Base-by-base conservation (phyloP, 2,329 filamentous ascomycete genomes). In the Colletotrichum shisoi region DNA sequence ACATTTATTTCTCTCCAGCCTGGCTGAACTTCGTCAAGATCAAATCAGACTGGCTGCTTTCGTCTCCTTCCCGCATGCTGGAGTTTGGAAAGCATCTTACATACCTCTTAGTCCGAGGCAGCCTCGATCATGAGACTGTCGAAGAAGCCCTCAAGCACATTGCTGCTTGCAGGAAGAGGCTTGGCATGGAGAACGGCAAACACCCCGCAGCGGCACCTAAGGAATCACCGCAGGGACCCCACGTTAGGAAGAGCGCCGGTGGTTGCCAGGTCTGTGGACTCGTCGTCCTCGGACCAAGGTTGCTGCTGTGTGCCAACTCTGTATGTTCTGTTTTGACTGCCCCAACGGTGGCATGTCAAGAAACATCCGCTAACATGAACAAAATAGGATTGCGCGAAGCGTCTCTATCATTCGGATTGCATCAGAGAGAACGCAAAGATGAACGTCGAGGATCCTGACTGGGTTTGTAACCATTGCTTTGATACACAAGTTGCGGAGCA, bases 71-170 rank as follows among this genome's bases (percentile, higher is more conserved):
- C 53, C 82, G 85, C 17, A 80, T 83, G 73, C 76, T 79, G 4
- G 85, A 88, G 72, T 86, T 86, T 68, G 81, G 82, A 52, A 86
- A 86, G 71, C 85, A 87, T 70, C 71, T 82, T 17, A 80, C 79
- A 45, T 81, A 84, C 57, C 77, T 88, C 56, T 77, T 86, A 45
- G 81, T 82, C 2, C 78, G 83, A 48, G 78, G 83, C 61, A 77
- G 81, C 4, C 72, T 88, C 31, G 75, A 79, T 5, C 82, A 84
- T 52, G 70, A 76, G 3, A 80, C 77, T 24, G 75, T 87, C 19
- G 69, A 76, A 8, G 74, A 81, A 46, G 82, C 82, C 0, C 76
- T 83, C 15, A 71, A 71, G 39, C 72, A 80, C 9, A 78, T 87
- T 58, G 79, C 82, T 27, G 75, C 79, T 15, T 81, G 80, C 39